Conservation (phyloP, 768 basidiomycete species). For the Psilocybe cubensis region DNA sequence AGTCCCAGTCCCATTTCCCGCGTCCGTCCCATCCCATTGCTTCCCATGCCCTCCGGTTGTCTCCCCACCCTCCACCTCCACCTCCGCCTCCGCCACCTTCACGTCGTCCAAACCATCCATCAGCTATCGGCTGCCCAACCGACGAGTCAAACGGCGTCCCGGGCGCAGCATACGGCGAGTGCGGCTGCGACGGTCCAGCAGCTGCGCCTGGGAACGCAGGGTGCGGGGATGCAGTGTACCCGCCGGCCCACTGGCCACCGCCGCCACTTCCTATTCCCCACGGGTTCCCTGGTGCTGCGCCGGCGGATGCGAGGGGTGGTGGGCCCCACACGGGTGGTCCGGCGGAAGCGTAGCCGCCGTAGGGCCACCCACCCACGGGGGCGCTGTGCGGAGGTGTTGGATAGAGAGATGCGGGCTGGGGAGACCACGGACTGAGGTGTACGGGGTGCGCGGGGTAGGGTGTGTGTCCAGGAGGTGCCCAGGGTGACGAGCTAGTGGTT, state of each 20-base stretch:
- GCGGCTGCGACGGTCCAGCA: slow-evolving; percentile 1
- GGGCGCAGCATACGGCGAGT: slow-evolving; percentile 3
- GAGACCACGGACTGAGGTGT: neutral
- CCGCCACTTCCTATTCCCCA: slow-evolving; percentile 11
- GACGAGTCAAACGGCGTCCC: slow-evolving; percentile 18
- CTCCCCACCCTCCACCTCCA: neutral
- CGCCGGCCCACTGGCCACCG: neutral
- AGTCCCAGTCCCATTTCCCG: too few species aligned
- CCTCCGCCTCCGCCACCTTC: slow-evolving; percentile 6
- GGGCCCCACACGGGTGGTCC: slow-evolving; percentile 15
- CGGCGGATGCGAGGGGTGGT: neutral
- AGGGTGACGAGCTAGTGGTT: slow-evolving; percentile 3
- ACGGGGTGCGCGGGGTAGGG: slow-evolving; percentile 1
- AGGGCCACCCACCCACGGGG: slow-evolving; percentile 5
- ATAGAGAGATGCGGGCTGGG: slow-evolving; percentile 10
- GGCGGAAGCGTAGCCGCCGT: neutral
- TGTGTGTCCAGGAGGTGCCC: slow-evolving; percentile 16
- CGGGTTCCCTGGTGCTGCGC: neutral
- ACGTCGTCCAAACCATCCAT: slow-evolving; percentile 16
- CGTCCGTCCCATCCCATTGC: neutral
- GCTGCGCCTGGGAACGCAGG: neutral
- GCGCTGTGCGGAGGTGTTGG: slow-evolving; percentile 10
- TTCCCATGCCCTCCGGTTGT: neutral
- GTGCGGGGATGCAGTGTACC: neutral
- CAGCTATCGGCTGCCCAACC: slow-evolving; percentile 26